Evolutionary conservation across 73 alveolate species (phyloP), one percentile per base, ranked within the genome.

Genomic region (Paramecium primaurelia): DNA sequence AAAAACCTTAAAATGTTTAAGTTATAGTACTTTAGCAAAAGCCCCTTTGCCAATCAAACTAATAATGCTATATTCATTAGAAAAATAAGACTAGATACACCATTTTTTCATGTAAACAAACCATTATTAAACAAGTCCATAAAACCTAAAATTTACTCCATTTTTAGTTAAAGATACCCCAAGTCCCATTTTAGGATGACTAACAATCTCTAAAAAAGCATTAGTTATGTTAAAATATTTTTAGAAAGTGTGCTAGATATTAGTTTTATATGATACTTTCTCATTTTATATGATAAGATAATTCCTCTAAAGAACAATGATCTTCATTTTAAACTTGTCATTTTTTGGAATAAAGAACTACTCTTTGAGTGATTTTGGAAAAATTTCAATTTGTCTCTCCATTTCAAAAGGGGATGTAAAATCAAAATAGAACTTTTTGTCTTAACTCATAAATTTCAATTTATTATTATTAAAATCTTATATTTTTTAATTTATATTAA

Each of bases 11-110:
- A 14, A 18, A n/a, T 38, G 3, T 10, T 8, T 16, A 40, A 14
- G 16, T 12, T 6, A 4, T 7, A 18, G 26, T 77, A 88, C 93
- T 25, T 80, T 75, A 8, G 90, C 93, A 69, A 88, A 88, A 40
- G 47, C 68, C 11, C 93, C 93, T 47, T 88, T 68, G 6, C 93
- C 93, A 51, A 88, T 88, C 0, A 68, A 32, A 59, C 37, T 68
- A 2, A 88, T 22, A 2, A 80, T 49, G 22, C 37, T 64, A 40
- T 88, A 88, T 42, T 86, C 59, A 20, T 40, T 30, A n/a, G 44
- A 58, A 60, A 86, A 86, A 20, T 69, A 9, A 10, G 93, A n/a
- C 32, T 59, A 36, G 18, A 86, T 59, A 30, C 93, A 54, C 86
- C 83, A 86, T 32, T 71, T 71, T 32, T 28, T 30, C 26, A 77